Evolutionary conservation across 768 basidiomycete genomes (phyloP), one percentile per base, ranked within the genome.

Genomic region (Galerina marginata): DNA sequence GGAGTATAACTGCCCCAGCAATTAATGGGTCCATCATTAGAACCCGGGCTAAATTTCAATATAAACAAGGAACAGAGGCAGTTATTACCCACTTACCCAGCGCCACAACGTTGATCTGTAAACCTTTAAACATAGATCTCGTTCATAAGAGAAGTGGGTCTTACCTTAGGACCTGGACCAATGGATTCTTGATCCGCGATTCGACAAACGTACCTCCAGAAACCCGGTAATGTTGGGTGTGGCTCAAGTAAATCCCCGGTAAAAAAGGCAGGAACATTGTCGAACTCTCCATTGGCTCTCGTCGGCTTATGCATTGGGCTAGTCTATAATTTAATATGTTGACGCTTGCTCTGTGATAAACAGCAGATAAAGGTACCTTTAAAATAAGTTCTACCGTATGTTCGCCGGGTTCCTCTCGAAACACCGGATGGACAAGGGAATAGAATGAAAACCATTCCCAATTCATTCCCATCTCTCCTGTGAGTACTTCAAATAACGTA

Each of bases 51-150:
- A 15, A 36, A 23, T 3, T 23, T 29, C 11, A 40, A 57, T 36
- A 43, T 23, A 23, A 51, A 16, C 14, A 36, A n/a, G n/a, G 12
- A 55, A 7, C 37, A 9, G 6, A 39, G 23, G n/a, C 29, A 3
- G 29, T 1, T 7, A n/a, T 20, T 2, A 4, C 14, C n/a, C 25
- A 37, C 47, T 50, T 15, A 58, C 56, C 56, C 40, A 58, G 16
- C 0, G 56, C 56, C 26, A 58, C 56, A n/a, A 40, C 56, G 42
- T 58, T 58, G 15, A 50, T 42, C 56, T 58, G 36, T 38, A 56
- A n/a, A 2, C 2, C 23, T 29, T 40, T 0, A 37, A 56, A 10
- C 15, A 23, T 23, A 36, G 37, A 6, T 11, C n/a, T n/a, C 4
- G 29, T 3, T 14, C 12, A n/a, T 4, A 37, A 4, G 11, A 51